phyloP scores from a whole-genome alignment of 768 basidiomycete genomes.

The Lactarius evosmus region DNA sequence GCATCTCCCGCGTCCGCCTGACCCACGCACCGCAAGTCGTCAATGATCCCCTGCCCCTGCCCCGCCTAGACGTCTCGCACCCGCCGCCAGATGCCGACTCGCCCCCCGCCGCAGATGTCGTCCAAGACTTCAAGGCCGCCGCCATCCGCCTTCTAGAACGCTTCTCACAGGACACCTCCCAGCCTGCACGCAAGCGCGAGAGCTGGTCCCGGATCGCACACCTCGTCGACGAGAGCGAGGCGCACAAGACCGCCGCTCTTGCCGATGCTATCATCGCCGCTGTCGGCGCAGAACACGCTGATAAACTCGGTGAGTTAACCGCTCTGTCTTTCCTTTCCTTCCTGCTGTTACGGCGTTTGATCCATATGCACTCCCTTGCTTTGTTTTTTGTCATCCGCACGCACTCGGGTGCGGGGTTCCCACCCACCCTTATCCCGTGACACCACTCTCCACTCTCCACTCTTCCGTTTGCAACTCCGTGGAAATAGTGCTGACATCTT shows the following conservation, averaged over 20 bases:
- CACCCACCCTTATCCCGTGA: neutral
- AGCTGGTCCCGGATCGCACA: conserved; percentile 64
- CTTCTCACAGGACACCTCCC: conserved; percentile 44
- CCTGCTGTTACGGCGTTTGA: neutral
- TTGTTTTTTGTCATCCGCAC: no score
- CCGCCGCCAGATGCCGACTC: conserved; percentile 38
- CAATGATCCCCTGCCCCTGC: conserved; percentile 41
- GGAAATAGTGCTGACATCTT: neutral
- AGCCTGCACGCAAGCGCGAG: conserved; percentile 51
- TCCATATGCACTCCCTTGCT: no score
- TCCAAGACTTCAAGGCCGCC: conserved; percentile 66
- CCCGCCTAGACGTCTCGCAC: conserved; percentile 31
- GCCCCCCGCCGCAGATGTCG: conserved; percentile 50
- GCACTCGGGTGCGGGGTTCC: no score
- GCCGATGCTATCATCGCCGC: conserved; percentile 69
- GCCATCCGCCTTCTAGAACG: conserved; percentile 66
- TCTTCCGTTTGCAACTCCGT: neutral
- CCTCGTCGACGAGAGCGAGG: conserved; percentile 71
- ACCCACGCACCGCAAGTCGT: conserved; percentile 45
- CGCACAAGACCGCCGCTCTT: conserved; percentile 65
- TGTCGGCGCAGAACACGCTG: conserved; percentile 62
- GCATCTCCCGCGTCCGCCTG: conserved; percentile 63
- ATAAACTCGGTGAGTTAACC: conserved; percentile 60
- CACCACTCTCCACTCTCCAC: neutral
- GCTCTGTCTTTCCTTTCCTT: neutral